Evolutionary conservation across 805 yeast species (phyloP), one percentile per base, ranked within the genome.

Genomic region (Wickerhamomyces ciferrii): DNA sequence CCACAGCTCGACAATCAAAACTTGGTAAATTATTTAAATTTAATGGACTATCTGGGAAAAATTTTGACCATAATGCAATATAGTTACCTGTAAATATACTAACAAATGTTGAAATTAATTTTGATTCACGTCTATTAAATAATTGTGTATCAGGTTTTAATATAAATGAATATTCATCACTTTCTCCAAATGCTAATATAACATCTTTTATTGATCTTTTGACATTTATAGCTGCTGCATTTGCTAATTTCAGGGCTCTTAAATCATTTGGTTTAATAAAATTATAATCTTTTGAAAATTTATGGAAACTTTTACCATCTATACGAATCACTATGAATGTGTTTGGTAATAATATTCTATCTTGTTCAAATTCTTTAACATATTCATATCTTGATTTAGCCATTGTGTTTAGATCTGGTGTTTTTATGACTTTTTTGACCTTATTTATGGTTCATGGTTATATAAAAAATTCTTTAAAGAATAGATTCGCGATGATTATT

Each of bases 301-400:
- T 83, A 66, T 94, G 99, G 62, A 94, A 94, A 21, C 96, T 96
- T 52, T 94, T 78, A 1, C 99, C 99, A 59, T 94, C 99, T 0
- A 94, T 81, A 39, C 99, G 73, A 3, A 94, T 78, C 10, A 94
- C 84, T 9, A 94, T 81, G 64, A 83, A 83, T 0, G 95, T 81
- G 48, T 88, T 84, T 2, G 91, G 96, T 0, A 94, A 73, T 5
- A 94, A 72, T 27, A 68, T 66, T 53, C 80, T 79, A 47, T 87
- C 92, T 29, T 78, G 69, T 63, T 94, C 99, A 64, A 88, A 94
- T 45, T 68, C 66, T 55, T 80, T 83, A 39, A 91, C 98, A 62
- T 92, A 94, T 61, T 91, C 97, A 61, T 76, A 92, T 50, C 89
- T 71, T 3, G 95, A 86, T 45, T 88, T 87, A 18, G 96, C 96